These are phyloP conservation scores for Ustilago hordei DNA, from an alignment of 1,284 basidiomycete genomes.

Conservation along the genomic window DNA sequence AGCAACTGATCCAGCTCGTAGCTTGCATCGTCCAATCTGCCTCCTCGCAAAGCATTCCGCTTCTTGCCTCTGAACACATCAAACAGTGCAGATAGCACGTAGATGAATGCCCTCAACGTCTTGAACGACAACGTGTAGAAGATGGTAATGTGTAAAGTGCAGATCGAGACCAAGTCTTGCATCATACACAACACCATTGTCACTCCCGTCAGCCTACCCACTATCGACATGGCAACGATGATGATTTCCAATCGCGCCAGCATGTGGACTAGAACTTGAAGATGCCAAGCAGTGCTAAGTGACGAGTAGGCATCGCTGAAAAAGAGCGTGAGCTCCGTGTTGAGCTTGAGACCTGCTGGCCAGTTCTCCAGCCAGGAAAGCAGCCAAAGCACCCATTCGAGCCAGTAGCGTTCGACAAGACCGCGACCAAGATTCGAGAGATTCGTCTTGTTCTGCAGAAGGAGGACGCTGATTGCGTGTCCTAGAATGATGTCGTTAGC, in stretches of 20 bases:
- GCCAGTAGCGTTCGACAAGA: slow-evolving; percentile 17
- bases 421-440: slow-evolving; percentile 13
- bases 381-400: slow-evolving; percentile 29
- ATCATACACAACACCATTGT: slow-evolving; percentile 78
- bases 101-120: slow-evolving; percentile 78
- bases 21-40: slow-evolving; percentile 85
- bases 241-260: slow-evolving; percentile 19
- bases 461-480: slow-evolving; percentile 74
- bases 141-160: slow-evolving; percentile 80
- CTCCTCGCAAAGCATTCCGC: slow-evolving; percentile 75
- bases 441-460: slow-evolving; percentile 30
- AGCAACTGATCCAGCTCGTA: slow-evolving; percentile 94
- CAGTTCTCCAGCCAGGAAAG: slow-evolving; percentile 90
- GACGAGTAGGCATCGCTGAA: slow-evolving; percentile 80
- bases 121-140: slow-evolving; percentile 78
- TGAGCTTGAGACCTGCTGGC: slow-evolving; percentile 96
- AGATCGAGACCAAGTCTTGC: slow-evolving; percentile 77
- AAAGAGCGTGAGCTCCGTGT: slow-evolving; percentile 88
- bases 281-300: slow-evolving; percentile 33
- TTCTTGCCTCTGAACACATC: slow-evolving; percentile 88
- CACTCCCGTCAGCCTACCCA: slow-evolving; percentile 76
- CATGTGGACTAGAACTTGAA: slow-evolving; percentile 20
- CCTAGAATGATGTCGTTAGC: slow-evolving; percentile 90
- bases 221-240: slow-evolving; percentile 73
- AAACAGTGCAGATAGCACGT: slow-evolving; percentile 80